A percentile compares a stretch with the other conserved stretches of the same genome.
phyloP scores from a whole-genome alignment of 495 filamentous ascomycete genomes.

The Geopyxis carbonaria region DNA sequence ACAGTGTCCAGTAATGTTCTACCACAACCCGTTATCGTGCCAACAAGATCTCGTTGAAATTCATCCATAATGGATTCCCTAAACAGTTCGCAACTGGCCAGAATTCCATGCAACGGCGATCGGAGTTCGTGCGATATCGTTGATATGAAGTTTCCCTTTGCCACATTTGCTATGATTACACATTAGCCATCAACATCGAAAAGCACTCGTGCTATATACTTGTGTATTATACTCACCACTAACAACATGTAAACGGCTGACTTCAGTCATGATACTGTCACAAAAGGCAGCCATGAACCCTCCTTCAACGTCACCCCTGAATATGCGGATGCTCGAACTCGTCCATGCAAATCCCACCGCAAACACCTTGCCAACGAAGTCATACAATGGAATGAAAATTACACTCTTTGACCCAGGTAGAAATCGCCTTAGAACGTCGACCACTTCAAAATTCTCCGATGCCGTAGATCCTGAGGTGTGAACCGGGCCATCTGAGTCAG shows the following conservation, averaged over 20 bases:
- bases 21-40: constrained; percentile 54
- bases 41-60: constrained; percentile 40
- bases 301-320: constrained; percentile 21
- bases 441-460: background rate
- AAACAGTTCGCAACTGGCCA: constrained; percentile 27
- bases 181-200: constrained; percentile 12
- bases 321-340: constrained; percentile 12
- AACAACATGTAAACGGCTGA: constrained; percentile 28
- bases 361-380: constrained; percentile 24
- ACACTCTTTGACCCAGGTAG: constrained; percentile 14
- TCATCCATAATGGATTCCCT: constrained; percentile 16
- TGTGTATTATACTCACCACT: constrained; percentile 17
- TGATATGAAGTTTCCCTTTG: constrained; percentile 28
- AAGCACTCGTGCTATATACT: no score
- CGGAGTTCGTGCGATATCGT: constrained; percentile 29
- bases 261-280: constrained; percentile 23
- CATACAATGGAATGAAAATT: constrained; percentile 25
- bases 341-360: constrained; percentile 24
- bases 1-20: constrained; percentile 60
- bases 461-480: background rate
- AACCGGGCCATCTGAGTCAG: background rate
- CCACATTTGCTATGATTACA: constrained; percentile 8
- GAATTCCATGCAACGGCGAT: constrained; percentile 29
- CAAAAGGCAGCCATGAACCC: constrained; percentile 22
- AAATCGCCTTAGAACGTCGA: constrained; percentile 12